Base-by-base conservation (phyloP, 2,329 filamentous ascomycete species). In the Penicillium sp. region DNA sequence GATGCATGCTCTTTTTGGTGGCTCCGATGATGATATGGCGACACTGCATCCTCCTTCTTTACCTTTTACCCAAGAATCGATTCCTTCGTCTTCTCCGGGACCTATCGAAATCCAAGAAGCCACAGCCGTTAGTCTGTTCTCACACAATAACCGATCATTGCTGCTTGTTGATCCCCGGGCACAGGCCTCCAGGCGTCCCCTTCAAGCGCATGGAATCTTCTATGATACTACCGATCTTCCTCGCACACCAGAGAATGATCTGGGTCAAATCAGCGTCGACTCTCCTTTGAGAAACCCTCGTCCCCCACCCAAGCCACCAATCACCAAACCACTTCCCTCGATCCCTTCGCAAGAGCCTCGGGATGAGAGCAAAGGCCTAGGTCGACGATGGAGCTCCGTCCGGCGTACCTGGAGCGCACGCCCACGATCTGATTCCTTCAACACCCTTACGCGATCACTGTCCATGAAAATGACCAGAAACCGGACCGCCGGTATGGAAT, bases 121-220 rank as follows among this genome's bases (percentile, higher is more conserved):
- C 9, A 84, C 77, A 39, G 82, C 82, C 10, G 77, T 87, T 13
- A 81, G 77, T 55, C 79, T 86, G 32, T 86, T 81, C 57, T 79
- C 84, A 2, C 84, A 87, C 69, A 84, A 84, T 67, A 87, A 87
- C 59, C 74, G 82, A 40, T 86, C 83, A 7, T 70, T 87, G 5
- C 72, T 86, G n/a, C 70, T 87, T n/a, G 81, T 87, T n/a, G 81
- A 87, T 61, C 79, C 83, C 51, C 66, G 69, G 42, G 60, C 68
- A 43, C 66, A 69, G 26, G 51, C 61, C 9, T 67, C 70, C 9
- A 66, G 70, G 9, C 67, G 54, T 14, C 65, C 63, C 23, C 65
- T 71, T n/a, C 68, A 63, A 40, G 61, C 60, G 13, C 57, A 69
- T 26, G 16, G 47, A 43, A 35, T 61, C 41, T 47, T 53, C 23